Evolutionary conservation across 495 filamentous ascomycete species (phyloP).

Genomic region (Penicillium turbatum): DNA sequence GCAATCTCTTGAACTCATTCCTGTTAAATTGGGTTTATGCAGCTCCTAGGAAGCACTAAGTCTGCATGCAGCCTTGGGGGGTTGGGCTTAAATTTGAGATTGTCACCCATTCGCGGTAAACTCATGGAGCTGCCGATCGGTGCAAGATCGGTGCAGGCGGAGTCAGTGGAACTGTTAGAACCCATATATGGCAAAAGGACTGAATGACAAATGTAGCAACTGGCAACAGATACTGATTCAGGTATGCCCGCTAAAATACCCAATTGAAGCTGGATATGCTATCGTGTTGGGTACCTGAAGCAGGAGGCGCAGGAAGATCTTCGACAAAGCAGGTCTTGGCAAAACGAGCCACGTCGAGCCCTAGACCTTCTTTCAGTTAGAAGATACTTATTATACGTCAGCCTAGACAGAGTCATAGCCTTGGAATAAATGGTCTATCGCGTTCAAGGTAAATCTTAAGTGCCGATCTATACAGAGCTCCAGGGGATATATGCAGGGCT

Average conservation of each 20-base stretch:
- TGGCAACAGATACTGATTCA: background rate
- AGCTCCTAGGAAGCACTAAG: background rate
- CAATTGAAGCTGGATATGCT: background rate
- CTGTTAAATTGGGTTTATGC: background rate
- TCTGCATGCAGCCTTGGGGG: background rate
- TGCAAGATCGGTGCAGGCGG: background rate
- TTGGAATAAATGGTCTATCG: background rate
- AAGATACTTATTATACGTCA: background rate
- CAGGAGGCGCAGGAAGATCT: background rate
- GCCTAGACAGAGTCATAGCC: background rate
- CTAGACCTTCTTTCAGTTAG: background rate
- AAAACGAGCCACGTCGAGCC: conserved; percentile 1
- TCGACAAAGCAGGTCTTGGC: background rate
- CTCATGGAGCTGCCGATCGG: too few relatives aligned
- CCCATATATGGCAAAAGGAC: too few relatives aligned
- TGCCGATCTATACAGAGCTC: background rate
- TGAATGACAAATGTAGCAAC: too few relatives aligned
- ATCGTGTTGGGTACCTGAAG: background rate
- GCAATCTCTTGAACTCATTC: background rate
- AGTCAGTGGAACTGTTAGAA: too few relatives aligned
- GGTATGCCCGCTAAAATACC: background rate
- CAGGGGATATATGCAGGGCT: too few relatives aligned
- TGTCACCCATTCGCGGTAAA: background rate
- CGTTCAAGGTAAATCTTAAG: background rate
- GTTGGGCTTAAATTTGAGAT: background rate